Conservation (phyloP, 2,329 filamentous ascomycete genomes). For the Paramyrothecium roridum region DNA sequence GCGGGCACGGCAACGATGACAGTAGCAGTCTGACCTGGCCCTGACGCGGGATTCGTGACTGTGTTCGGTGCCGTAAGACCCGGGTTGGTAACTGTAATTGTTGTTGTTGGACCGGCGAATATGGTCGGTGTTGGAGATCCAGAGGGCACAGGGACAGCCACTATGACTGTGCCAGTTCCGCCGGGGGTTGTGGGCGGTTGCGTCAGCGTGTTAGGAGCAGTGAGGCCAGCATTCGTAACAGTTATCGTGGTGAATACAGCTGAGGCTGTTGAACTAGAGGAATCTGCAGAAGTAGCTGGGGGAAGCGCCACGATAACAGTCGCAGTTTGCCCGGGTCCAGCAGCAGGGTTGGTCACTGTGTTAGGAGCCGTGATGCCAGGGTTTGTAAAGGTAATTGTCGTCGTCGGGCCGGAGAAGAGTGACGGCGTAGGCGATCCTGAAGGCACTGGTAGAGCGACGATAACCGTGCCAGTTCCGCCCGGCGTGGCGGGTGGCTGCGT, state of each 20-base stretch:
- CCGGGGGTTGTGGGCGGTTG: neutral
- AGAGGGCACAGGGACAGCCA: neutral
- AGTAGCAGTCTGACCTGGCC: neutral
- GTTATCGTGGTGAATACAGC: neutral
- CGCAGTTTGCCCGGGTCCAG: neutral
- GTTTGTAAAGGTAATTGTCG: neutral
- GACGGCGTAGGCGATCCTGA: neutral
- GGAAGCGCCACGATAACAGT: slow-evolving; percentile 1
- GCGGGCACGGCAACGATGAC: neutral
- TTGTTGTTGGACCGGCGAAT: neutral
- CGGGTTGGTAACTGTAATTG: neutral
- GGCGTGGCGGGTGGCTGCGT: neutral
- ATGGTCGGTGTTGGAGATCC: neutral
- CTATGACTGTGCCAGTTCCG: neutral
- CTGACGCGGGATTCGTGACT: neutral
- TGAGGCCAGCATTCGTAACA: neutral
- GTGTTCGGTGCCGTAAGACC: neutral
- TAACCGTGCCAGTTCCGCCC: neutral
- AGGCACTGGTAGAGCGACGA: neutral
- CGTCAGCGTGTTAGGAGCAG: neutral
- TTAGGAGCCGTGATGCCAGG: neutral
- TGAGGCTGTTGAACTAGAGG: neutral
- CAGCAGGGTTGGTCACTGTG: neutral
- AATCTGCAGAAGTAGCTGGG: no score
- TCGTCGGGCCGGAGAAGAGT: neutral